Evolutionary conservation across 2,329 filamentous ascomycete genomes (phyloP).

Genomic region (Fusarium haematococcum): DNA sequence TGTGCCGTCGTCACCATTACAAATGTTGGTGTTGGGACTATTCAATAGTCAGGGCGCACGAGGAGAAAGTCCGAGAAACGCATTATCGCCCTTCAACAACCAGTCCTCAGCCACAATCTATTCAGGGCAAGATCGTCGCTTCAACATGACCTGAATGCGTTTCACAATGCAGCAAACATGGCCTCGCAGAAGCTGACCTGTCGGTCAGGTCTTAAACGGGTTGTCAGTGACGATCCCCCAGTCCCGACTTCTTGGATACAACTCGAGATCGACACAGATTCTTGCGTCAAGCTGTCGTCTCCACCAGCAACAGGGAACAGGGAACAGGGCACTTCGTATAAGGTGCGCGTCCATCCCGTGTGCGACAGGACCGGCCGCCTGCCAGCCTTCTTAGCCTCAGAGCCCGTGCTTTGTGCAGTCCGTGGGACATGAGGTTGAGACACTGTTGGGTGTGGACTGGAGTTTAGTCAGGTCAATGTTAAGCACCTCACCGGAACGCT

Average conservation of each 20-base stretch:
- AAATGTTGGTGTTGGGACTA: constrained; percentile 2
- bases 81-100: neutral
- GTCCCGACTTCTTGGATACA: constrained; percentile 2
- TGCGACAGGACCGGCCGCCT: neutral
- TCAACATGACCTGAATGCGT: neutral
- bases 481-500: constrained; percentile 5
- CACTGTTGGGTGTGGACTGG: neutral
- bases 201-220: neutral
- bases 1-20: constrained; percentile 6
- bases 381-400: constrained; percentile 1
- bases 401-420: neutral
- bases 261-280: constrained; percentile 6
- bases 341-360: neutral
- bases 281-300: neutral
- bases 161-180: neutral
- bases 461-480: neutral
- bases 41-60: neutral
- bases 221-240: constrained; percentile 7
- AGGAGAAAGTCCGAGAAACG: neutral
- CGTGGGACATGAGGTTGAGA: neutral
- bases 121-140: neutral
- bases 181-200: neutral
- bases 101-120: constrained; percentile 2
- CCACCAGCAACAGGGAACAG: constrained; percentile 15
- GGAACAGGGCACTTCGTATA: constrained; percentile 14